A percentile compares a stretch with the other conserved stretches of the same genome.
phyloP scores from a whole-genome alignment of 2,329 filamentous ascomycete genomes.

The Neopestalotiopsis clavispora region DNA sequence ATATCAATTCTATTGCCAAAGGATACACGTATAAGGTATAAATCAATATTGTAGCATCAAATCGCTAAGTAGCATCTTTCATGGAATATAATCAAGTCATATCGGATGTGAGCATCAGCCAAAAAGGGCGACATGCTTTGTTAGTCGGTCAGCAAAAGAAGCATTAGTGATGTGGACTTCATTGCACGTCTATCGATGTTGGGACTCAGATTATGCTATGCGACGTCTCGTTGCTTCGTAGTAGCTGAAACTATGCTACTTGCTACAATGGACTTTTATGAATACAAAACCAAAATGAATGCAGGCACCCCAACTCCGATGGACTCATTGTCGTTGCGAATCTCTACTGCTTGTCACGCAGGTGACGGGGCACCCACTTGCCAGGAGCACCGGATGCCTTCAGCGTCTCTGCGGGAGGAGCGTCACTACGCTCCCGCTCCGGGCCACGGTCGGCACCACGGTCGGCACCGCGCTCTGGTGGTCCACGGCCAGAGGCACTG shows the following conservation, averaged over 20 bases:
- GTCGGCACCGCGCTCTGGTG: slow-evolving; percentile 18
- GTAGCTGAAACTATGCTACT: slow-evolving; percentile 15
- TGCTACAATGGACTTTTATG: slow-evolving; percentile 17
- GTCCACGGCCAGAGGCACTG: slow-evolving; percentile 14
- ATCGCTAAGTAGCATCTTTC: no score
- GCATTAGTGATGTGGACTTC: no score
- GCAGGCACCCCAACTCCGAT: slow-evolving; percentile 32
- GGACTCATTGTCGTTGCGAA: slow-evolving; percentile 17
- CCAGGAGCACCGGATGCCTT: slow-evolving; percentile 58
- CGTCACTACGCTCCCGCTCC: slow-evolving; percentile 23
- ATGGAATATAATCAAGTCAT: no score
- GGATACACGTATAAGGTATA: no score
- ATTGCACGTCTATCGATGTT: background rate
- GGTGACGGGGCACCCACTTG: slow-evolving; percentile 62
- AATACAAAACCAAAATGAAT: slow-evolving; percentile 16
- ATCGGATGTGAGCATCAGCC: no score
- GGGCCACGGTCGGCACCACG: background rate
- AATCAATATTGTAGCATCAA: no score
- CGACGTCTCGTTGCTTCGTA: slow-evolving; percentile 15
- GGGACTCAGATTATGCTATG: slow-evolving; percentile 16
- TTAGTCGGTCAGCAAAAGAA: no score
- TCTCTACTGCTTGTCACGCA: slow-evolving; percentile 42
- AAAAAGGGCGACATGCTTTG: no score
- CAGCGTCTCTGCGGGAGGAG: slow-evolving; percentile 52
- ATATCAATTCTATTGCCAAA: no score